Percentiles rank a stretch among this genome's conserved stretches.
Conservation (phyloP, 805 yeast species). For the Sugiyamaella smithiae region DNA sequence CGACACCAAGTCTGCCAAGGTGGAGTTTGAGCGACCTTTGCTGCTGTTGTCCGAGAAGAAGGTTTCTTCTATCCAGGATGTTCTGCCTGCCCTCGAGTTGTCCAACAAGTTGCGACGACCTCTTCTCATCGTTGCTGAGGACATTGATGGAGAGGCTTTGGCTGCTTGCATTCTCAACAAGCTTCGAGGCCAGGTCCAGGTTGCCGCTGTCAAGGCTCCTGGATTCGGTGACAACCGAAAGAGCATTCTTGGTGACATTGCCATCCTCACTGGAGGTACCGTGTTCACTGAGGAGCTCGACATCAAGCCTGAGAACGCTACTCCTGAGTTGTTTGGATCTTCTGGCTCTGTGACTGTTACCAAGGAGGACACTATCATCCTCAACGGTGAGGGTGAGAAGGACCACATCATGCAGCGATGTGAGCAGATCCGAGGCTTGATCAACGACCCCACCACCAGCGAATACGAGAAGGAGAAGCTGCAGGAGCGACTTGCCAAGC, state of each 20-base stretch:
- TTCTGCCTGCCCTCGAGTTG: conserved; percentile 87
- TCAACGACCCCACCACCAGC: conserved; percentile 65
- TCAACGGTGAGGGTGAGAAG: conserved; percentile 89
- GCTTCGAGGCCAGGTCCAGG: conserved; percentile 97
- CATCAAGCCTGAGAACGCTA: conserved; percentile 91
- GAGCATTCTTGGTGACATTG: conserved; percentile 93
- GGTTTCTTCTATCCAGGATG: conserved; percentile 83
- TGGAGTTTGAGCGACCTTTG: conserved; percentile 92
- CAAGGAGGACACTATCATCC: conserved; percentile 90
- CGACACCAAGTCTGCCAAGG: conserved; percentile 86
- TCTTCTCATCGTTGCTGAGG: conserved; percentile 89
- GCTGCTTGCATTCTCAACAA: conserved; percentile 98
- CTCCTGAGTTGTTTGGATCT: conserved; percentile 83
- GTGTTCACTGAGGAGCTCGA: conserved; percentile 85
- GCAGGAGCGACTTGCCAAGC: conserved; percentile 95
- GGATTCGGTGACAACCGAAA: conserved; percentile 99
- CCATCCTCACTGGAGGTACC: conserved; percentile 92
- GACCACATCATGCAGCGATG: conserved; percentile 79
- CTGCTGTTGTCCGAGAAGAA: conserved; percentile 88
- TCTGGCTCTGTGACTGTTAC: conserved; percentile 90
- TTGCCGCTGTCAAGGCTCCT: conserved; percentile 96
- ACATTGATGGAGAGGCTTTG: conserved; percentile 95
- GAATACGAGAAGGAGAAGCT: conserved; percentile 96
- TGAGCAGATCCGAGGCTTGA: conserved; percentile 85
- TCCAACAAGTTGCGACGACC: conserved; percentile 94